Conservation (phyloP, 2,329 filamentous ascomycete species). For the Sordariomycetes sp. region DNA sequence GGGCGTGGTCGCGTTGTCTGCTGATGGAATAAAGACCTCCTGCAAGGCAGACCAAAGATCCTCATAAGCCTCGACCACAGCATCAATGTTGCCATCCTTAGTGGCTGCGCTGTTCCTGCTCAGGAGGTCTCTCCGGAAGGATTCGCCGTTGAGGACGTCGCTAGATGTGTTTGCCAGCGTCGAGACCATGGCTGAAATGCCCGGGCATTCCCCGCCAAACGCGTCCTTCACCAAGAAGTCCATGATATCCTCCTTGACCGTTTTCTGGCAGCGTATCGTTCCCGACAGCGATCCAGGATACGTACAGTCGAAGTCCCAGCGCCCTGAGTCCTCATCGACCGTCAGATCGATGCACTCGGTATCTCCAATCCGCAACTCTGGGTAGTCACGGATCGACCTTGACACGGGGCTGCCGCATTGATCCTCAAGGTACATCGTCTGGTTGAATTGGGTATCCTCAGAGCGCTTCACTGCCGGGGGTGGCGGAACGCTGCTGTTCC, state of each 20-base stretch:
- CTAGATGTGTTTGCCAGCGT: slow-evolving; percentile 16
- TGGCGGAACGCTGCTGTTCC: background rate
- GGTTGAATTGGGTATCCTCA: slow-evolving; percentile 18
- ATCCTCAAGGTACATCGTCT: slow-evolving; percentile 21
- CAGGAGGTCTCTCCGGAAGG: slow-evolving; percentile 16
- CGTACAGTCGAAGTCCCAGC: slow-evolving; percentile 24
- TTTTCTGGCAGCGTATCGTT: slow-evolving; percentile 17
- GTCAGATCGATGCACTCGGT: slow-evolving; percentile 17
- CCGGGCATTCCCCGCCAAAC: slow-evolving; percentile 23
- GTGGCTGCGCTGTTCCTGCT: slow-evolving; percentile 4
- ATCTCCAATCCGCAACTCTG: slow-evolving; percentile 19
- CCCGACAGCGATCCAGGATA: slow-evolving; percentile 22
- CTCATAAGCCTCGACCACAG: slow-evolving; percentile 5
- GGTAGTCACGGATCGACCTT: slow-evolving; percentile 15
- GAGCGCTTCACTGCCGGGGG: slow-evolving; percentile 9
- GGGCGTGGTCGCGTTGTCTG: slow-evolving; percentile 13
- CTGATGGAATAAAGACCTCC: slow-evolving; percentile 14
- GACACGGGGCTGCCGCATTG: slow-evolving; percentile 22
- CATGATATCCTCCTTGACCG: slow-evolving; percentile 19
- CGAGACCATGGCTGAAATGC: slow-evolving; percentile 22
- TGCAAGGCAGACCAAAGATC: slow-evolving; percentile 2
- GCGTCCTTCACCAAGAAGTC: slow-evolving; percentile 23
- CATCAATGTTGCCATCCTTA: slow-evolving; percentile 6
- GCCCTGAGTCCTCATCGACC: slow-evolving; percentile 16
- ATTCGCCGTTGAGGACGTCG: slow-evolving; percentile 16